Conservation (phyloP, 2,329 filamentous ascomycete species). For the Xylaria multiplex region DNA sequence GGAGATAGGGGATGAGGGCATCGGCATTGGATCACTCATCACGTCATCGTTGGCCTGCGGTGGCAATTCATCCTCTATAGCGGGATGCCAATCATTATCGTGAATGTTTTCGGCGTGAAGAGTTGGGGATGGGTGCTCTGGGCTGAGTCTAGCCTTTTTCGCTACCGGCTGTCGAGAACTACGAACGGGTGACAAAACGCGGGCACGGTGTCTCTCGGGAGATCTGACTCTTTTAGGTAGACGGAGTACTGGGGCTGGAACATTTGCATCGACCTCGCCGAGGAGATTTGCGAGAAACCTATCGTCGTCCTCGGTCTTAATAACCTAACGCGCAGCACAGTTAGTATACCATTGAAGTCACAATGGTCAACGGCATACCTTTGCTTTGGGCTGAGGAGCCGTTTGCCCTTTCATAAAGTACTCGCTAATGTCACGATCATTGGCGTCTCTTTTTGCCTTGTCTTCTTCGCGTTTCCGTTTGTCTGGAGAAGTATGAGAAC, state of each 20-base stretch:
- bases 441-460: conserved; percentile 83
- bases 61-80: conserved; percentile 68
- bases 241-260: conserved; percentile 63
- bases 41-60: conserved; percentile 60
- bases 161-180: conserved; percentile 60
- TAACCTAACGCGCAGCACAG: conserved; percentile 59
- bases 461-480: conserved; percentile 92
- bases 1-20: conserved; percentile 79
- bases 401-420: conserved; percentile 86
- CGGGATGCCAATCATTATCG: conserved; percentile 66
- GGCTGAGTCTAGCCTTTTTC: conserved; percentile 68
- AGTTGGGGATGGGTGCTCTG: conserved; percentile 60
- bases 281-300: conserved; percentile 87
- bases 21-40: conserved; percentile 85
- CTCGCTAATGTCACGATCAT: conserved; percentile 90
- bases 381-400: conserved; percentile 77
- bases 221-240: conserved; percentile 73
- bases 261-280: conserved; percentile 86
- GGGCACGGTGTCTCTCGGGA: conserved; percentile 79
- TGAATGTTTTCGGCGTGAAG: conserved; percentile 64
- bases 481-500: conserved; percentile 57
- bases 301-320: conserved; percentile 86
- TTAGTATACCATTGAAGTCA: conserved; percentile 29
- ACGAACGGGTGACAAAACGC: conserved; percentile 80
- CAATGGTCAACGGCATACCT: conserved; percentile 62